Evolutionary conservation across 768 basidiomycete species (phyloP).

Genomic region (Cystofilobasidium capitatum): DNA sequence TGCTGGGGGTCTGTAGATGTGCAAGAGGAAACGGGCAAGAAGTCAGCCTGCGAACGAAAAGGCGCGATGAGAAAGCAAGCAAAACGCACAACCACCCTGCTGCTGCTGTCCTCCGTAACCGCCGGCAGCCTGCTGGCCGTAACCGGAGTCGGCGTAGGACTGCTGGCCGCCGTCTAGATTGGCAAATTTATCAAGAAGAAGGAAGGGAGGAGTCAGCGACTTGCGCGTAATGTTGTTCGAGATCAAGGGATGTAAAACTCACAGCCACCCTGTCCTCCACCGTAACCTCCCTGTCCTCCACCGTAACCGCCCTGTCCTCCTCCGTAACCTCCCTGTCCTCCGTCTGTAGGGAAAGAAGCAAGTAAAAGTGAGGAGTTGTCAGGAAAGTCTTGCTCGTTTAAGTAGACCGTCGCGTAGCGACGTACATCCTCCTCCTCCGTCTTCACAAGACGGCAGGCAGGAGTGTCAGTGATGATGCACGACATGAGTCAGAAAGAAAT

Average conservation of each 20-base stretch:
- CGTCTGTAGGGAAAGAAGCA: not conserved
- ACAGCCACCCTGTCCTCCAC: slow-evolving; percentile 18
- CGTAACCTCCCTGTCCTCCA: slow-evolving; percentile 20
- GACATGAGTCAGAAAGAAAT: no score
- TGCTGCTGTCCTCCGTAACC: slow-evolving; percentile 8
- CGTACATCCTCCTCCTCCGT: not conserved
- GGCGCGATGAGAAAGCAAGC: not conserved
- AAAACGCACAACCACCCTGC: not conserved
- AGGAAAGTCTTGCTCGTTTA: not conserved
- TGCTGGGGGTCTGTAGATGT: slow-evolving; percentile 3
- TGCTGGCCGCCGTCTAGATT: not conserved
- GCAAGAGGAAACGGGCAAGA: not conserved
- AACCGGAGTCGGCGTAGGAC: not conserved
- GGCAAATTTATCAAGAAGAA: not conserved
- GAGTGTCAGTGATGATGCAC: not conserved
- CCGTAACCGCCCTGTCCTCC: slow-evolving; percentile 13
- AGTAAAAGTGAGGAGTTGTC: not conserved
- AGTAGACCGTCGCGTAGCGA: not conserved
- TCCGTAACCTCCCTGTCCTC: slow-evolving; percentile 27
- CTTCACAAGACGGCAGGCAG: not conserved
- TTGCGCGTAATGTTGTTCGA: no score
- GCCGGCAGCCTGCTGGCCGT: slow-evolving; percentile 5
- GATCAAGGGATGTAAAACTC: no score
- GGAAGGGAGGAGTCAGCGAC: not conserved
- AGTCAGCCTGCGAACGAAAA: not conserved